Base-by-base conservation (phyloP, 2,329 filamentous ascomycete species). In the Aspergillus jensenii region DNA sequence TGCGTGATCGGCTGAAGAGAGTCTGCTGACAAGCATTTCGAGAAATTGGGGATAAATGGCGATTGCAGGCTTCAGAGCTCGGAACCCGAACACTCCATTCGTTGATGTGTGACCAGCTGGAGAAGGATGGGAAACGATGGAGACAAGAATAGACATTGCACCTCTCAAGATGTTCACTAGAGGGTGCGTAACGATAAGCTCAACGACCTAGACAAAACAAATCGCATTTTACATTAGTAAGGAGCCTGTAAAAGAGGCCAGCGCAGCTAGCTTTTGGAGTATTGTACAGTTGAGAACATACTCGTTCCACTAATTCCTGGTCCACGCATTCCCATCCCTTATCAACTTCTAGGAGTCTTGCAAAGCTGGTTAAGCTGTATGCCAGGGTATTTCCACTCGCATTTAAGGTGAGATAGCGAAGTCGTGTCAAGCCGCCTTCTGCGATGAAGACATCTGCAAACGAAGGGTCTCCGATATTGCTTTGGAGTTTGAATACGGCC, bases 401-500 rank as follows among this genome's bases (percentile, higher is more conserved):
- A 64, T 86, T 85, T 81, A 98, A 87, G 62, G 95, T 91, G 54
- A 98, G 82, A 56, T 90, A 87, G 53, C 91, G 87, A 68, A 99
- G 79, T 65, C 93, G 87, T 65, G 87, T 83, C 63, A 98, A 82
- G 4, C 95, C 95, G 57, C 92, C 92, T 50, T 92, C 90, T 52
- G 89, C 87, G 61, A 98, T 96, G 79, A 99, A 99, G 67, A 96
- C 87, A 74, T 98, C 95, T 69, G 95, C 95, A 74, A 98, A 98
- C 51, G 92, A 90, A 25, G 93, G 93, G 77, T 99, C 95, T 72
- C 93, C 93, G 76, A 99, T 96, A 62, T 91, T 92, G 63, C 86
- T 89, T 77, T 99, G 95, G 64, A 99, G 86, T 79, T 97, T 97
- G 84, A 99, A 99, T 60, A 96, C 95, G 60, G 95, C 95, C 91